A percentile compares a stretch with the other conserved stretches of the same genome.
phyloP scores from a whole-genome alignment of 2,329 filamentous ascomycete species.

The Pyrenophora teres region DNA sequence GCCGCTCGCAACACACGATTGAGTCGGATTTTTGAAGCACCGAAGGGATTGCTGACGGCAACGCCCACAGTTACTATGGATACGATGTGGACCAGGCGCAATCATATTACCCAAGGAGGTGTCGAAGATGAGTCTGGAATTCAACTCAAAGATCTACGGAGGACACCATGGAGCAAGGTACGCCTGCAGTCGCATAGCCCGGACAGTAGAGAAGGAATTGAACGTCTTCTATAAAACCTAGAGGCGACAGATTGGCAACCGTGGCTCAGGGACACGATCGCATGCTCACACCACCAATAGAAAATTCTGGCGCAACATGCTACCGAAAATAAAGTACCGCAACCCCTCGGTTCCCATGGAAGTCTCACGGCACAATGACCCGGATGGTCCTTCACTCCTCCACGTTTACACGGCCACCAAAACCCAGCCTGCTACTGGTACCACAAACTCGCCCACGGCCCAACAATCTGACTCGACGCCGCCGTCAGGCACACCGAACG shows the following conservation, averaged over 20 bases:
- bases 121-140: slow-evolving; percentile 75
- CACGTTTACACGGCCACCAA: slow-evolving; percentile 42
- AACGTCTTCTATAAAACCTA: too few species aligned
- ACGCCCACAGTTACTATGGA: slow-evolving; percentile 65
- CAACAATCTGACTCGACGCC: slow-evolving; percentile 21
- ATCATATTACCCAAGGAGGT: slow-evolving; percentile 78
- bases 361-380: slow-evolving; percentile 66
- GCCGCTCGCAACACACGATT: background rate
- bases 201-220: too few species aligned
- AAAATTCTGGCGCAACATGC: slow-evolving; percentile 84
- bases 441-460: slow-evolving; percentile 19
- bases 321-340: slow-evolving; percentile 90
- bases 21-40: background rate
- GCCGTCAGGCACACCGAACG: slow-evolving; percentile 26
- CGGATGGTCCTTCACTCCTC: slow-evolving; percentile 47
- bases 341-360: slow-evolving; percentile 86
- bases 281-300: slow-evolving; percentile 52
- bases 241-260: background rate
- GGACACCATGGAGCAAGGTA: slow-evolving; percentile 78
- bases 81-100: slow-evolving; percentile 83
- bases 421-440: slow-evolving; percentile 15
- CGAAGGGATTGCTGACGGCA: slow-evolving; percentile 9
- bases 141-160: slow-evolving; percentile 63
- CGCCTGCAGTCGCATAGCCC: slow-evolving; percentile 2
- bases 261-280: background rate